Conservation (phyloP, 1,139 yeast genomes). For the Blastobotrys serpentis region DNA sequence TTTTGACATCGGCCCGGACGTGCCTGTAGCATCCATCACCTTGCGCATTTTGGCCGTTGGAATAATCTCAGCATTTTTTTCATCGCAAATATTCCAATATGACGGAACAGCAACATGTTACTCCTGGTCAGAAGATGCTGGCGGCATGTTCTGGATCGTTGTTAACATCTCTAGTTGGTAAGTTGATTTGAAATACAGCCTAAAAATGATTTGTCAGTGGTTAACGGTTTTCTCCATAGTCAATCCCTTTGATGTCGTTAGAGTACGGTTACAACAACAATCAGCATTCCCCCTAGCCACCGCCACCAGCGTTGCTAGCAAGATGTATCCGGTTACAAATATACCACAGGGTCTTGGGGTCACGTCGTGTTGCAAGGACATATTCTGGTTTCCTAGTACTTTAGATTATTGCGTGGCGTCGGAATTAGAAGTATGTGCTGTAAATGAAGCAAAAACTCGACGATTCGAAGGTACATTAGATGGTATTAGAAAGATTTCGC, state of each 20-base stretch:
- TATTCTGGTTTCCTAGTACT: conserved; percentile 42
- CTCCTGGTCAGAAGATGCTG: conserved; percentile 67
- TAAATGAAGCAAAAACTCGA: conserved; percentile 36
- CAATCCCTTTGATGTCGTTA: conserved; percentile 91
- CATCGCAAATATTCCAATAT: neutral
- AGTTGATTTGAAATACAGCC: conserved; percentile 9
- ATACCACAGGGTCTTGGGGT: conserved; percentile 37
- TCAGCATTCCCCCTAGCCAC: conserved; percentile 40
- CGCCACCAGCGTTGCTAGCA: conserved; percentile 22
- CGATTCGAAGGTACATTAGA: conserved; percentile 61
- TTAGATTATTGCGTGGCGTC: conserved; percentile 43
- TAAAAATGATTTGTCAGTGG: neutral
- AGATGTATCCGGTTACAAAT: conserved; percentile 27
- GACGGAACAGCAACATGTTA: conserved; percentile 31
- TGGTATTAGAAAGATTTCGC: conserved; percentile 64
- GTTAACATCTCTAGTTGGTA: conserved; percentile 62
- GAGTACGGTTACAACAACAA: conserved; percentile 90
- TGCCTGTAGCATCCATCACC: too few relatives aligned
- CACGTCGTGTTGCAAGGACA: conserved; percentile 43
- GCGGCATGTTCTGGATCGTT: conserved; percentile 92
- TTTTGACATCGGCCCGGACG: neutral
- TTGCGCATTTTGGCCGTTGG: neutral
- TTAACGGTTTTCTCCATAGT: conserved; percentile 42
- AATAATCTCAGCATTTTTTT: conserved; percentile 2
- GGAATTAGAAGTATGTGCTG: conserved; percentile 38